Base-by-base conservation (phyloP, 306 rosid genomes). In the Fagus sylvatica region DNA sequence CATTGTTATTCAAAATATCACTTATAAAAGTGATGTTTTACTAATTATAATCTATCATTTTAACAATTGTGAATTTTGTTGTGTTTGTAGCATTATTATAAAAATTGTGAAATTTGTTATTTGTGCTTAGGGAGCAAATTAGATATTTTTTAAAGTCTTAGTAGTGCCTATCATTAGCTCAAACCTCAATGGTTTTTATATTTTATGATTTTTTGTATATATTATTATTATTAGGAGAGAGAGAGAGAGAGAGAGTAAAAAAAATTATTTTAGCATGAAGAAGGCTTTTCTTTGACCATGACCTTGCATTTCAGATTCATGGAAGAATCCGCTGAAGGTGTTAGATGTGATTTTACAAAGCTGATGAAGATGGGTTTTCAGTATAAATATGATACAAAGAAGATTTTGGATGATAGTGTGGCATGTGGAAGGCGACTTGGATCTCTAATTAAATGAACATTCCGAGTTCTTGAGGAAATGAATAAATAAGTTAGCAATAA, bases 311-410 rank as follows among this genome's bases (percentile, higher is more conserved):
- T 39, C 55, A 81, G 81, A 36, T 72, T 17, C 13, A 5, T 19
- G 2, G 81, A 71, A 76, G 81, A 71, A 57, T 64, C 74, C 33
- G 65, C 61, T 30, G 34, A 43, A 53, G 78, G 74, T 64, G 57
- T 12, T 22, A n/a, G 4, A 55, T 53, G 71, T 19, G 78, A 81
- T 67, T 72, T 67, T 33, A 64, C 37, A 19, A 81, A 72, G 74
- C 70, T 81, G 65, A 66, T 22, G 51, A 65, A 76, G 68, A 64
- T 72, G 70, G 85, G 85, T 0, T 81, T 71, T n/a, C 48, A 71
- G 46, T 76, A 81, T 5, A 6, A 46, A 55, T 72, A 72, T 34
- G 65, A 61, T 7, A 28, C 65, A 62, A 43, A 76, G 36, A 77
- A 72, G 22, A 37, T 76, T 64, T 37, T 76, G 12, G 75, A 72